phyloP scores from a whole-genome alignment of 2,329 filamentous ascomycete species.

The Xylariaceae sp. region DNA sequence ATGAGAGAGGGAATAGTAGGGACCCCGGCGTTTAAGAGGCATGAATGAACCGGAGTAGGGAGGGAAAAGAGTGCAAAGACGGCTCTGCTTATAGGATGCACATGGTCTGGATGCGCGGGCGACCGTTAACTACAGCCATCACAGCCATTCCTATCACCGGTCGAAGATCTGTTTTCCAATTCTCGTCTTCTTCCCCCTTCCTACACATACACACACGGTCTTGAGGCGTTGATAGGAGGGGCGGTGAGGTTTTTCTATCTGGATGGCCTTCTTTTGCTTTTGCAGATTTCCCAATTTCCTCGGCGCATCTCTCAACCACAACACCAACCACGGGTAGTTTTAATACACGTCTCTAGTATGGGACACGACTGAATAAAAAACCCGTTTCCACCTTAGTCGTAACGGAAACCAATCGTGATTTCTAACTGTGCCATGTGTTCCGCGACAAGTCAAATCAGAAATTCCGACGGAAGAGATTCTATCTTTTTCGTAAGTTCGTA shows the following conservation, averaged over 20 bases:
- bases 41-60: neutral
- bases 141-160: too few species aligned
- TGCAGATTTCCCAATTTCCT: neutral
- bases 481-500: too few species aligned
- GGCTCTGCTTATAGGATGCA: neutral
- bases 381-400: neutral
- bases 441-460: neutral
- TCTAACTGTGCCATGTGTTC: neutral
- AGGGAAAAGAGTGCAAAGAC: neutral
- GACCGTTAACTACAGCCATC: neutral
- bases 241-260: slow-evolving; percentile 4
- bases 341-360: slow-evolving; percentile 9
- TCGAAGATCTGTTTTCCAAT: neutral
- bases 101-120: neutral
- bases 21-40: slow-evolving; percentile 1
- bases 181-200: neutral
- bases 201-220: neutral
- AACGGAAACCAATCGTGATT: neutral
- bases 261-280: slow-evolving; percentile 8
- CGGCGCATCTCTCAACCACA: slow-evolving; percentile 1
- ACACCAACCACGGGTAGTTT: neutral
- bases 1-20: neutral
- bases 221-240: slow-evolving; percentile 5
- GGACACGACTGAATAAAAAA: slow-evolving; percentile 9
- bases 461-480: too few species aligned